phyloP scores from a whole-genome alignment of 2,329 filamentous ascomycete species.

The Calonectria pseudoturangicola region DNA sequence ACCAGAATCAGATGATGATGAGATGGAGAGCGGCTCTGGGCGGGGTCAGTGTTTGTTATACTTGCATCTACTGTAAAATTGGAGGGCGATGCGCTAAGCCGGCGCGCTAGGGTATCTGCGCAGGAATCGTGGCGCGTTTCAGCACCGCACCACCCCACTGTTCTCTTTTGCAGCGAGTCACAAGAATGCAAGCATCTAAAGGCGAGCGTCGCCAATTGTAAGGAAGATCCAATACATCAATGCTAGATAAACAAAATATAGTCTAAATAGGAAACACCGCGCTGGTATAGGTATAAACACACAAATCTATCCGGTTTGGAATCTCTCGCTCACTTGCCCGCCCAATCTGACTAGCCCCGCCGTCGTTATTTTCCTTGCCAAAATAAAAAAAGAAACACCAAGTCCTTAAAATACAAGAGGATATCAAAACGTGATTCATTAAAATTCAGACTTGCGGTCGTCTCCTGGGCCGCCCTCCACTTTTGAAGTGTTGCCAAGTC shows the following conservation, averaged over 20 bases:
- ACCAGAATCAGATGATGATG: not conserved
- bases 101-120: not conserved
- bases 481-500: conserved; percentile 6
- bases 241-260: not conserved
- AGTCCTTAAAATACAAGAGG: not conserved
- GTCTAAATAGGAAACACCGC: not conserved
- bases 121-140: not conserved
- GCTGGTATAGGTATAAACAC: not conserved
- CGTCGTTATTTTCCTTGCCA: not conserved
- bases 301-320: not conserved
- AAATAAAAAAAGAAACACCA: not conserved
- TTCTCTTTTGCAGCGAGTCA: too few relatives aligned
- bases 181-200: too few relatives aligned
- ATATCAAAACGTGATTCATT: not conserved
- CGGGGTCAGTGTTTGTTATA: not conserved
- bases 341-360: not conserved
- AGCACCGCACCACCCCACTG: not conserved
- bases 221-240: too few relatives aligned
- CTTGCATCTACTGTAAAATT: not conserved
- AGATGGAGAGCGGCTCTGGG: not conserved
- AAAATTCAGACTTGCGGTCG: not conserved
- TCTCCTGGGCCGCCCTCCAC: not conserved
- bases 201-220: too few relatives aligned
- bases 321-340: not conserved
- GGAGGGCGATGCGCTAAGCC: not conserved